Base-by-base conservation (phyloP, 495 filamentous ascomycete species). In the Podospora anserina region DNA sequence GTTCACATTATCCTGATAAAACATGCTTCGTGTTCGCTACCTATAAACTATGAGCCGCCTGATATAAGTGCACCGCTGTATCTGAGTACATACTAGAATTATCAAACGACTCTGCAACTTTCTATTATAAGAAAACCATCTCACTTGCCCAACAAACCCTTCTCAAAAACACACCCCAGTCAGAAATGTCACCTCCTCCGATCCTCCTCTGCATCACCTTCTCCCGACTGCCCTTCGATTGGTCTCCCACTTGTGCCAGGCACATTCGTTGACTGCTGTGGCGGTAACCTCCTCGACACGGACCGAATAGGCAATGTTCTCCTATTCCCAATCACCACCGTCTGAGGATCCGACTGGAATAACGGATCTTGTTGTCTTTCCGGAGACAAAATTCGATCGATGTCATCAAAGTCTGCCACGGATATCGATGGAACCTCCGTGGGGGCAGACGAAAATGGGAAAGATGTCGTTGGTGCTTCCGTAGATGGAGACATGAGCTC, bases 241-340 rank as follows among this genome's bases (percentile, higher is more conserved):
- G 4, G 23, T 26, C 26, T 30, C 59, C 23, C 16, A 7, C 59
- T 28, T 4, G 5, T 20, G 16, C 16, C 27, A 30, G 13, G 39
- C 15, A 18, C 26, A 26, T 32, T 26, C 4, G 4, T 61, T 61
- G 4, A 0, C 59, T 32, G 23, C 7, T 27, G 56, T 20, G 23
- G 56, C 5, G 59, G 59, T 18, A 61, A 18, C 3, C 59, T 7
- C 59, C 59, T 27, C 20, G n/a, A 28, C 11, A 30, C 4, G 4
- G 59, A 32, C 30, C 59, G 20, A 28, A 32, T 30, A 18, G 59
- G 23, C 59, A 61, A 28, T n/a, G 59, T 61, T 26, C 59, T 61
- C 27, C 39, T 49, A 11, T 49, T 49, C 39, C 39, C 39, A 9
- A 49, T 13, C 39, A 49, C 39, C 39, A 49, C 39, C 9, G 39